Evolutionary conservation across 768 basidiomycete species (phyloP), one percentile per base, ranked within the genome.

Genomic region (Tremella yokohamensis): DNA sequence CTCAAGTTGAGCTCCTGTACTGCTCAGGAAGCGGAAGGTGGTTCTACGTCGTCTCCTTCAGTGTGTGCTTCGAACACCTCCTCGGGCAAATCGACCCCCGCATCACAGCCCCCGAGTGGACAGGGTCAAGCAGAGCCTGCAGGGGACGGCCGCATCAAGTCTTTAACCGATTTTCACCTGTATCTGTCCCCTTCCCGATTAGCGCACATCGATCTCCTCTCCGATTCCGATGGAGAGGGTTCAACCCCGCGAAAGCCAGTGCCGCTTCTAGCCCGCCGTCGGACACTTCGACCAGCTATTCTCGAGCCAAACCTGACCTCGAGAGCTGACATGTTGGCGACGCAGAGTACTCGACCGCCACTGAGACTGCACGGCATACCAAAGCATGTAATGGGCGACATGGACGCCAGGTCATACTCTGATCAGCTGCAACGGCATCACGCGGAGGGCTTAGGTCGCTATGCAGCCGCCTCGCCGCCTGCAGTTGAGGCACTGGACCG

Each of bases 171-270:
- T 54, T 76, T 75, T 56, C 66, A 69, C 34, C 69, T 76, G 2
- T 72, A 76, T 52, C 66, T 76, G 0, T 75, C 75, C 2, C 73
- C 73, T 0, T 73, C 75, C 0, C 54, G 74, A 44, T 42, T 71
- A 12, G 68, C 72, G 11, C 58, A 73, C 52, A 50, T 73, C 13
- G 72, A 73, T 44, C 44, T 73, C 1, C 51, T 75, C 8, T 61
- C 69, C 8, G 71, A 70, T 49, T 63, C 65, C 12, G 69, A 68
- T 8, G 61, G 64, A 0, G 69, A 69, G n/a, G 42, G 22, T 16
- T 34, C 29, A 11, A 52, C n/a, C 37, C 57, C 50, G 11, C 48
- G 8, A n/a, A 49, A 49, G 15, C 8, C 22, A 3, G 12, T 24
- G 19, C 34, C 22, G 11, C n/a, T 49, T 2, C 53, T 47, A 1